These are phyloP conservation scores for Annulohypoxylon maeteangense DNA, from an alignment of 495 filamentous ascomycete genomes.

Conservation along the genomic window DNA sequence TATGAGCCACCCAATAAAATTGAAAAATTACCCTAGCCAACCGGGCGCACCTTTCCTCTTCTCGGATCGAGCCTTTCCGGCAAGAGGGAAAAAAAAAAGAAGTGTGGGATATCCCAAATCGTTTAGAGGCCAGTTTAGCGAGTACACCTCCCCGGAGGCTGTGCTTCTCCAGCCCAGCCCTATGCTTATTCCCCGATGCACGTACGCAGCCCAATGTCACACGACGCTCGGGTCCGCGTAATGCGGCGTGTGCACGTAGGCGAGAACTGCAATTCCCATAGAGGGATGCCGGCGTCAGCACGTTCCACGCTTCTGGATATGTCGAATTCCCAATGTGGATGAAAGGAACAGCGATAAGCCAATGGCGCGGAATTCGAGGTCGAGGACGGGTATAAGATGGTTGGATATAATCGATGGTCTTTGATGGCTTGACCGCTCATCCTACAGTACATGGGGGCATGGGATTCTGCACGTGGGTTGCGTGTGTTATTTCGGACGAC, in stretches of 20 bases:
- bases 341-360: neutral
- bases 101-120: neutral
- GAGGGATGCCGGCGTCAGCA: conserved; percentile 11
- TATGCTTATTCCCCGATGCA: conserved; percentile 27
- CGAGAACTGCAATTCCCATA: neutral
- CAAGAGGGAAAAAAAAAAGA: neutral
- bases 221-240: conserved; percentile 13
- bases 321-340: conserved; percentile 7
- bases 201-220: conserved; percentile 14
- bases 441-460: conserved; percentile 1
- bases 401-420: neutral
- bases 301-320: neutral
- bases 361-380: conserved; percentile 6
- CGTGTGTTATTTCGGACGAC: conserved; percentile 28
- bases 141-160: conserved; percentile 3
- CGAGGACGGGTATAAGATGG: conserved; percentile 11
- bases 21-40: neutral
- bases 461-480: conserved; percentile 36
- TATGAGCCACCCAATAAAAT: neutral
- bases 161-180: conserved; percentile 15
- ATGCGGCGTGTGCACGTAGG: neutral
- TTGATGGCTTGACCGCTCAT: conserved; percentile 25
- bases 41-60: neutral
- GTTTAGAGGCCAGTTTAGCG: neutral
- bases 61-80: conserved; percentile 20